Conservation (phyloP, 148 eudicot species). For the Tetragonia tetragonoides region DNA sequence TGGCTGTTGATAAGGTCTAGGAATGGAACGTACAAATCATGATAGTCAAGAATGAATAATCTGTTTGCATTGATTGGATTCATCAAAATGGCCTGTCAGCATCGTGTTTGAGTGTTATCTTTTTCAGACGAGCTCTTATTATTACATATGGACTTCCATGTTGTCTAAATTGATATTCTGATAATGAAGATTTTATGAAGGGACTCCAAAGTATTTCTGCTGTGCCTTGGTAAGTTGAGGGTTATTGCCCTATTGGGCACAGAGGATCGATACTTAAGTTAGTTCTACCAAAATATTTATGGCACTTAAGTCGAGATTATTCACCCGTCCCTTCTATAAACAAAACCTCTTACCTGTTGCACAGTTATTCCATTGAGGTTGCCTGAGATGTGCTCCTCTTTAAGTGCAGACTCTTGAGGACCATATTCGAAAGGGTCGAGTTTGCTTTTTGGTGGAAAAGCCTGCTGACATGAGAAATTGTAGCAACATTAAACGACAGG, state of each 20-base stretch:
- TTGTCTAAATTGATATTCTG: too few species aligned
- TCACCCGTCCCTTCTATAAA: too few species aligned
- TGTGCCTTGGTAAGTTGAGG: too few species aligned
- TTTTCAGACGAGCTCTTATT: background rate
- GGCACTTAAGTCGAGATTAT: background rate
- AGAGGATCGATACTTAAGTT: too few species aligned
- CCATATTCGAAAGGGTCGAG: slow-evolving; percentile 14
- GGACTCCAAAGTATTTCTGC: too few species aligned
- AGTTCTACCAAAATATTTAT: too few species aligned
- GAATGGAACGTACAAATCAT: slow-evolving; percentile 26
- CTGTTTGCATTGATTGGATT: slow-evolving; percentile 23
- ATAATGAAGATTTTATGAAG: too few species aligned
- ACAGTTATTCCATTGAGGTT: slow-evolving; percentile 12
- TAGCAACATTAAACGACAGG: too few species aligned
- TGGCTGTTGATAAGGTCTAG: slow-evolving; percentile 21
- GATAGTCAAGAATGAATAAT: slow-evolving; percentile 36
- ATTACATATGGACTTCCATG: background rate
- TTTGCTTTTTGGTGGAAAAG: background rate
- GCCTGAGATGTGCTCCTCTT: slow-evolving; percentile 14
- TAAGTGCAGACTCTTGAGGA: slow-evolving; percentile 5
- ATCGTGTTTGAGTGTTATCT: background rate
- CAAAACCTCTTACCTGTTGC: background rate
- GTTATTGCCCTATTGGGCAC: too few species aligned
- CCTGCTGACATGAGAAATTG: background rate
- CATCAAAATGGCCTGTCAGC: background rate